These are phyloP conservation scores for Pyrenochaeta sp. DNA, from an alignment of 2,329 filamentous ascomycete species.

Conservation along the genomic window DNA sequence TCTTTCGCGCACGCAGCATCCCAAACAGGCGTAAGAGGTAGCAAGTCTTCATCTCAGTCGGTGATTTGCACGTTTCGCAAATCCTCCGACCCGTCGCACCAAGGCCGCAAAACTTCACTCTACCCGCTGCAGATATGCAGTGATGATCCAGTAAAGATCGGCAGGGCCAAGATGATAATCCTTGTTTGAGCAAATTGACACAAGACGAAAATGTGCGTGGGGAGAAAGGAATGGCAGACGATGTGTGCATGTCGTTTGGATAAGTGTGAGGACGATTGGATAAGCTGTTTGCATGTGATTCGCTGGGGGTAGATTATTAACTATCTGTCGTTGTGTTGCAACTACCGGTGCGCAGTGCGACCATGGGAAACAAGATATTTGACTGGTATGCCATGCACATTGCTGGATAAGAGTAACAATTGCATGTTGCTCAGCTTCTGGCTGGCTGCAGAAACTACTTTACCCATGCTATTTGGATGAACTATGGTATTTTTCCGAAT, in stretches of 20 bases:
- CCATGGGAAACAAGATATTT: background rate
- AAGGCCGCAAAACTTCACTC: slow-evolving; percentile 12
- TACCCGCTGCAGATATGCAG: slow-evolving; percentile 3
- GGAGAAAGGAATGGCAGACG: background rate
- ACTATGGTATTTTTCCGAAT: background rate
- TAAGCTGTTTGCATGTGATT: background rate
- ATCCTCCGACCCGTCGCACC: slow-evolving; percentile 19
- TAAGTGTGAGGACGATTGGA: background rate
- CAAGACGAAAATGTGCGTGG: background rate
- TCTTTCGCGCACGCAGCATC: background rate
- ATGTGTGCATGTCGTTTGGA: background rate
- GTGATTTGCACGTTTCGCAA: slow-evolving; percentile 20
- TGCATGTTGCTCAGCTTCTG: slow-evolving; percentile 9
- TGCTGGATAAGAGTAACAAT: slow-evolving; percentile 7
- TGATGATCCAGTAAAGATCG: background rate
- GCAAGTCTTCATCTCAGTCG: slow-evolving; percentile 1
- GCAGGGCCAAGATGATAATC: background rate
- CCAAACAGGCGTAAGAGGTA: background rate
- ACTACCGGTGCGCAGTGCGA: slow-evolving; percentile 5
- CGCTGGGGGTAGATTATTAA: background rate
- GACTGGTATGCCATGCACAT: slow-evolving; percentile 8
- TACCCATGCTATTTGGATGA: background rate
- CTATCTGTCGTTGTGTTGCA: too few relatives aligned
- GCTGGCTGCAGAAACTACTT: slow-evolving; percentile 8
- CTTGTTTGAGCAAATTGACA: background rate